phyloP scores from a whole-genome alignment of 2,329 filamentous ascomycete species.

The Rutstroemia sp. region DNA sequence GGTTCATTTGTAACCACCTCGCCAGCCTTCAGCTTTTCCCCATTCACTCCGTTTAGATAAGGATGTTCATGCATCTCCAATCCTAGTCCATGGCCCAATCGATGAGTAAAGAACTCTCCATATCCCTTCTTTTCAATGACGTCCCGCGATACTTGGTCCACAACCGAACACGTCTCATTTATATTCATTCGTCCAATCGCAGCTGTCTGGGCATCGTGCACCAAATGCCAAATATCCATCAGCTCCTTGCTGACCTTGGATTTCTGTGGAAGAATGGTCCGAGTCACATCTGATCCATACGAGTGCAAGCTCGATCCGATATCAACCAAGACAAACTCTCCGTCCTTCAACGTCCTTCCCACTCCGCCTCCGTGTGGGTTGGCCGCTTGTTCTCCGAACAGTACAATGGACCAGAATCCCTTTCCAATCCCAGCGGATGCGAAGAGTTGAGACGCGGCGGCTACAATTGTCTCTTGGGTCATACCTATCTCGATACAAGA shows the following conservation, averaged over 20 bases:
- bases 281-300: conserved; percentile 55
- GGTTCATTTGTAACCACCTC: conserved; percentile 60
- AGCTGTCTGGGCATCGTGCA: conserved; percentile 50
- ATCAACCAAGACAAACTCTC: conserved; percentile 54
- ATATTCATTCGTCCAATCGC: conserved; percentile 43
- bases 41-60: conserved; percentile 56
- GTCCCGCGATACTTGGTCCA: conserved; percentile 50
- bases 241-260: conserved; percentile 18
- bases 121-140: conserved; percentile 43
- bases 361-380: conserved; percentile 33
- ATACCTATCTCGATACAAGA: conserved; percentile 45
- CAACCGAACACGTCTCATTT: conserved; percentile 47
- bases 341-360: conserved; percentile 41
- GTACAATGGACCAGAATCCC: conserved; percentile 55
- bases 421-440: conserved; percentile 40
- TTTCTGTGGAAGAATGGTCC: conserved; percentile 39
- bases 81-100: conserved; percentile 55
- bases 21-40: conserved; percentile 39
- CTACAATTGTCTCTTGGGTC: conserved; percentile 47
- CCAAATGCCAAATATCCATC: conserved; percentile 50
- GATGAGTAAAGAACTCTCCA: conserved; percentile 50
- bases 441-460: conserved; percentile 46
- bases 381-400: conserved; percentile 42
- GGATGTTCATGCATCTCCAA: conserved; percentile 60
- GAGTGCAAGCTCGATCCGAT: conserved; percentile 49